Evolutionary conservation across 2,329 filamentous ascomycete species (phyloP).

Genomic region (Bisporella sp.): DNA sequence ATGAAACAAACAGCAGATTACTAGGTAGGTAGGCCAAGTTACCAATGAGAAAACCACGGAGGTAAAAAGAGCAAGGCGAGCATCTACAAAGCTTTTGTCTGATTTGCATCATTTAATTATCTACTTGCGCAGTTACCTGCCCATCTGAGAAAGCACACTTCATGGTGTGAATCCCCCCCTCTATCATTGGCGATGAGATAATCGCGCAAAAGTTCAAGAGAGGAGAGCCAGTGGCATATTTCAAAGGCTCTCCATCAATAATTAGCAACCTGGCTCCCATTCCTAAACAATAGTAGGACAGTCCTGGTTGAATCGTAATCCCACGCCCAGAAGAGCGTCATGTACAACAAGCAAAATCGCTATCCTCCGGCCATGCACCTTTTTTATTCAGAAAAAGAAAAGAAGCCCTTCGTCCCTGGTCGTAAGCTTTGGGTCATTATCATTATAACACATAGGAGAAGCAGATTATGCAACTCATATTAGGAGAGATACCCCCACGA

Average conservation of each 20-base stretch:
- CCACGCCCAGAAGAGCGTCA: neutral
- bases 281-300: neutral
- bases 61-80: too few relatives aligned
- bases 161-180: neutral
- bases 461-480: neutral
- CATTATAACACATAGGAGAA: neutral
- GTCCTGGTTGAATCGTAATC: neutral
- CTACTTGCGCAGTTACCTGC: neutral
- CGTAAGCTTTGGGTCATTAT: slow-evolving; percentile 4
- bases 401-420: slow-evolving; percentile 9
- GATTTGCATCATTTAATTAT: slow-evolving; percentile 1
- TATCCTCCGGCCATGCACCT: slow-evolving; percentile 20
- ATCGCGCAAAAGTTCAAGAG: too few relatives aligned
- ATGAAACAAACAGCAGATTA: too few relatives aligned
- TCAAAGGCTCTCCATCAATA: too few relatives aligned
- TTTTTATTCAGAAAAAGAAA: slow-evolving; percentile 11
- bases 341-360: slow-evolving; percentile 15
- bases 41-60: too few relatives aligned
- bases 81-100: neutral
- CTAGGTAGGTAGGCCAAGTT: too few relatives aligned
- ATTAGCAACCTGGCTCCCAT: neutral
- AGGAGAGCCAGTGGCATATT: too few relatives aligned
- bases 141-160: neutral
- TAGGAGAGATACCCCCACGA: neutral
- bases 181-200: too few relatives aligned